A percentile compares a stretch with the other conserved stretches of the same genome.
phyloP scores from a whole-genome alignment of 2,329 filamentous ascomycete species.

The Nigrospora sphaerica region DNA sequence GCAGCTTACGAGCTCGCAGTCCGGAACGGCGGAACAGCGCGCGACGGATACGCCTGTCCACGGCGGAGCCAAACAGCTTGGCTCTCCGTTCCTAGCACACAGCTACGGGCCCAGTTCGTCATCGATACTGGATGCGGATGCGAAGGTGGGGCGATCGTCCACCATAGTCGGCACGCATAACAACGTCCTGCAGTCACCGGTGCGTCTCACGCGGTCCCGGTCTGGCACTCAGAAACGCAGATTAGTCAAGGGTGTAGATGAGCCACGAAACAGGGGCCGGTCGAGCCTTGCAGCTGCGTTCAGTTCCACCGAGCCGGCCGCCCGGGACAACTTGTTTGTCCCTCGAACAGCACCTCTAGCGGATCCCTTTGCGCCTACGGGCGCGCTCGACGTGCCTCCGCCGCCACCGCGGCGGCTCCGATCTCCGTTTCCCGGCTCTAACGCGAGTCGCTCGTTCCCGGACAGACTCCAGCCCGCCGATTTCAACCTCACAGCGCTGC shows the following conservation, averaged over 20 bases:
- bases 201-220: slow-evolving; percentile 41
- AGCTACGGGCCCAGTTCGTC: slow-evolving; percentile 59
- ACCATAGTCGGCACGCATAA: slow-evolving; percentile 43
- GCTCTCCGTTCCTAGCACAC: slow-evolving; percentile 48
- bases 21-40: slow-evolving; percentile 10
- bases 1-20: slow-evolving; percentile 43
- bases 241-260: slow-evolving; percentile 39
- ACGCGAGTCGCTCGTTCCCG: slow-evolving; percentile 53
- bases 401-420: slow-evolving; percentile 43
- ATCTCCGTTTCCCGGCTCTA: slow-evolving; percentile 48
- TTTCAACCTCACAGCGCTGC: slow-evolving; percentile 35
- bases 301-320: slow-evolving; percentile 3
- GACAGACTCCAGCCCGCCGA: slow-evolving; percentile 42
- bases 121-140: slow-evolving; percentile 32
- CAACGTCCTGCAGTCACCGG: slow-evolving; percentile 45
- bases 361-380: slow-evolving; percentile 7
- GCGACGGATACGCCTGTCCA: neutral
- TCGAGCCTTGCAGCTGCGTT: slow-evolving; percentile 45
- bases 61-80: slow-evolving; percentile 26
- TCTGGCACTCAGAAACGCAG: slow-evolving; percentile 49
- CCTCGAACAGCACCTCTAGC: slow-evolving; percentile 1
- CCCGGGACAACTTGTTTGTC: slow-evolving; percentile 4
- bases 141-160: slow-evolving; percentile 32
- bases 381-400: slow-evolving; percentile 14
- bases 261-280: slow-evolving; percentile 37